phyloP scores from a whole-genome alignment of 1,284 basidiomycete species.

The Rhodotorula sp. region DNA sequence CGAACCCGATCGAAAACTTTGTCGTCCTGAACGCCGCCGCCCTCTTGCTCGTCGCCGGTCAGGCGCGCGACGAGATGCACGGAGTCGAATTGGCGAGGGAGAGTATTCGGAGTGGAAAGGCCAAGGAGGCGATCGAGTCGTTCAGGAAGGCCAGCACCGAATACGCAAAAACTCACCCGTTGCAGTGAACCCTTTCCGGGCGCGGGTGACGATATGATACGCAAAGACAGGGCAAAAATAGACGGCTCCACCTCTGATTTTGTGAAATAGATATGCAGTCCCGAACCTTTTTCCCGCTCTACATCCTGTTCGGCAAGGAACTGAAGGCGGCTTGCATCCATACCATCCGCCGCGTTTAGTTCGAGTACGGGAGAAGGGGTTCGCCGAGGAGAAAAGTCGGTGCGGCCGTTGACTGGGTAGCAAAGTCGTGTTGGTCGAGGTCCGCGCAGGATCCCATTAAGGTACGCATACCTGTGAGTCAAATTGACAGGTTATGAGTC shows the following conservation, averaged over 20 bases:
- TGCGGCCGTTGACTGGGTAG: no score
- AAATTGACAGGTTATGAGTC: no score
- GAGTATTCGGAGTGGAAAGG: slow-evolving; percentile 68
- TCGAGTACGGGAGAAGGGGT: no score
- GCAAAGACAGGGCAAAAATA: neutral
- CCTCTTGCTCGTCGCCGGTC: slow-evolving; percentile 72
- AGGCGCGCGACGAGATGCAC: slow-evolving; percentile 66
- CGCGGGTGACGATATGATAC: neutral
- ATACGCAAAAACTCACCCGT: neutral
- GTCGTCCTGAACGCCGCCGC: slow-evolving; percentile 82
- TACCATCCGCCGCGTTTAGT: no score
- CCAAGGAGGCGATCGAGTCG: slow-evolving; percentile 66
- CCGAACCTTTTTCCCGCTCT: neutral
- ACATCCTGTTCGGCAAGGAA: no score
- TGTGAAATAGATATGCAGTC: neutral
- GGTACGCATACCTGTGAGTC: no score
- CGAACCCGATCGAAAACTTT: slow-evolving; percentile 64
- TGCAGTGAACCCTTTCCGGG: neutral
- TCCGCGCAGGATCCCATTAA: no score
- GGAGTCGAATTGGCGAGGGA: slow-evolving; percentile 71
- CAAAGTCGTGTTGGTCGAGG: no score
- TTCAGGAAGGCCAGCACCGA: slow-evolving; percentile 55
- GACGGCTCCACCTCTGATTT: no score
- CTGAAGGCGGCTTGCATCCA: no score
- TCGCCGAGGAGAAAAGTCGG: no score